Evolutionary conservation across 2,329 filamentous ascomycete genomes (phyloP).

Genomic region (Blastomyces parvus): DNA sequence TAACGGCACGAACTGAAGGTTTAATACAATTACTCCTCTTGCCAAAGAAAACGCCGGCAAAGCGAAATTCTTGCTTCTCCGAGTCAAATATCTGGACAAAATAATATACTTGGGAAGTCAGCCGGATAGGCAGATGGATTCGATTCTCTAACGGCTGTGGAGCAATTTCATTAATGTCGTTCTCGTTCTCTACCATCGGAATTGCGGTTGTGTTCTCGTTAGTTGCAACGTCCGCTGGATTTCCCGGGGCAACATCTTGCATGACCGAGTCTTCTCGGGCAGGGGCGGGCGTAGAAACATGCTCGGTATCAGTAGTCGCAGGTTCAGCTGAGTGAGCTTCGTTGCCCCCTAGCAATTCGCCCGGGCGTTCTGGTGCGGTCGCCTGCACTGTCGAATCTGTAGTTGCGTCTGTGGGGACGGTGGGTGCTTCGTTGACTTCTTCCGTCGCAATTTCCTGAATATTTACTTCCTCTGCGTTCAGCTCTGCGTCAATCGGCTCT

Average conservation of each 20-base stretch:
- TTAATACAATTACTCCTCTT: constrained; percentile 34
- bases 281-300: neutral
- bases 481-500: neutral
- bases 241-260: constrained; percentile 13
- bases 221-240: constrained; percentile 8
- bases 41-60: constrained; percentile 36
- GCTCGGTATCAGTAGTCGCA: neutral
- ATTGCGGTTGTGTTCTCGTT: neutral
- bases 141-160: neutral
- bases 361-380: neutral
- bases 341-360: neutral
- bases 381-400: neutral
- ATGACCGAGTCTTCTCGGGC: constrained; percentile 11
- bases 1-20: constrained; percentile 30
- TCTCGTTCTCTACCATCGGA: neutral
- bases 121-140: neutral
- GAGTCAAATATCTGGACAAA: constrained; percentile 46
- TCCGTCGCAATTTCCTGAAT: neutral
- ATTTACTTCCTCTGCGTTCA: neutral
- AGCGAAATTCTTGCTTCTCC: constrained; percentile 36
- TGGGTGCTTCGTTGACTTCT: neutral
- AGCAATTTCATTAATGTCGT: neutral
- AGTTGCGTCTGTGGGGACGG: neutral
- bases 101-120: constrained; percentile 33
- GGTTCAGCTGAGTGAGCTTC: neutral